phyloP scores from a whole-genome alignment of 148 eudicot species.

The Cornus florida region DNA sequence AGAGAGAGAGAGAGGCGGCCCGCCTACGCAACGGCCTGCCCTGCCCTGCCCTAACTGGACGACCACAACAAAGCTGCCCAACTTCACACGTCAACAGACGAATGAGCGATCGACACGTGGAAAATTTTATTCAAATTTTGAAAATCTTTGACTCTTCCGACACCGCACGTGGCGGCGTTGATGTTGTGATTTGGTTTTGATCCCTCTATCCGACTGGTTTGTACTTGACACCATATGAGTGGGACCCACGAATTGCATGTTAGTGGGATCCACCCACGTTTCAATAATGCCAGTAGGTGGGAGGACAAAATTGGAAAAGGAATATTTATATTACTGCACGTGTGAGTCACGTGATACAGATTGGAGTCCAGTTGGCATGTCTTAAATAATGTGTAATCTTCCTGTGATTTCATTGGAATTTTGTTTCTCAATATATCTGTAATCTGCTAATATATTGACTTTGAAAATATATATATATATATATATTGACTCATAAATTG shows the following conservation, averaged over 20 bases:
- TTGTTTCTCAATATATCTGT: no score
- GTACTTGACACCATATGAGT: neutral
- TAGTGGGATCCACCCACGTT: neutral
- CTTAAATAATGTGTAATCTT: neutral
- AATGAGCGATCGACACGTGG: slow-evolving; percentile 2
- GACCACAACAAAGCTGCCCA: slow-evolving; percentile 5
- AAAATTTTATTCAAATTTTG: neutral
- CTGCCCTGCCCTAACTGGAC: neutral
- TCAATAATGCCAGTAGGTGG: neutral
- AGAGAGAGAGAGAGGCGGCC: neutral
- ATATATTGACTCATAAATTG: no score
- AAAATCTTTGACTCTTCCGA: slow-evolving; percentile 19
- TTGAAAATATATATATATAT: no score
- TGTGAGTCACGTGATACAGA: neutral
- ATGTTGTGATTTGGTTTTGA: slow-evolving; percentile 4
- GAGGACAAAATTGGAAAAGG: neutral
- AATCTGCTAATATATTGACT: no score
- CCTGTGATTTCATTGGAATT: neutral
- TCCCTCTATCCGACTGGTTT: neutral
- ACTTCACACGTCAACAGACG: slow-evolving; percentile 4
- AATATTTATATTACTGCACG: neutral
- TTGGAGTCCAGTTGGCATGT: neutral
- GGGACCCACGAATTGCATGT: neutral
- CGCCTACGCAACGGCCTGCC: neutral
- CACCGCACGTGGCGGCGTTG: slow-evolving; percentile 31